Base-by-base conservation (phyloP, 202 grass and related monocot species). In the Panicum virgatum region DNA sequence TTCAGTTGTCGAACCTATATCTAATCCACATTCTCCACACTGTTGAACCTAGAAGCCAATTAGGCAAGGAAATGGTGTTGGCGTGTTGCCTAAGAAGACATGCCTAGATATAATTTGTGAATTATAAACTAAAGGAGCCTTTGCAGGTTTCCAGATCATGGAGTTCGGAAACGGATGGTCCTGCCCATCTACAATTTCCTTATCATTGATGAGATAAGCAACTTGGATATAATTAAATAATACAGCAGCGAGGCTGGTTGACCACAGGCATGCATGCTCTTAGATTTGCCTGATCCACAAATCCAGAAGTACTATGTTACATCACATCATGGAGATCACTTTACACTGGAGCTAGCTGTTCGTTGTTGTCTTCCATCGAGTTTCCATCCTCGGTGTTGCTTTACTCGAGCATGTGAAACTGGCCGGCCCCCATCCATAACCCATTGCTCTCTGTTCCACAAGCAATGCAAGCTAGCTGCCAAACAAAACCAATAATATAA, bases 271-370 rank as follows among this genome's bases (percentile, higher is more conserved):
- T n/a, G 16, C 76, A 30, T 14, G 32, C 53, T 78, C 47, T 66
- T 79, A 46, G 39, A 73, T 83, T 73, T 78, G 47, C 30, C 59
- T 32, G 61, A 58, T 60, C 80, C 75, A 61, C 20, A 75, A 43
- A 84, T 52, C 61, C 32, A 50, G 68, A 80, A 69, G 76, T 80
- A 84, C 81, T 9, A 84, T 69, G 86, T 80, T 76, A 75, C n/a
- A 80, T 84, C 81, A 84, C 81, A 84, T 88, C 86, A 54, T 52
- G 48, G 61, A 34, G 34, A 26, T 74, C 75, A 84, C 81, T 88
- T 88, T 62, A 68, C 69, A 51, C 80, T 69, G 61, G 75, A 69
- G 61, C 52, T 79, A 69, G 61, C 52, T 79, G 61, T 43, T 62
- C 61, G 60, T 62, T 45, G 76, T 60, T 69, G 75, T 32, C 80